Evolutionary conservation across 805 yeast genomes (phyloP).

Genomic region (Candida succiphila): DNA sequence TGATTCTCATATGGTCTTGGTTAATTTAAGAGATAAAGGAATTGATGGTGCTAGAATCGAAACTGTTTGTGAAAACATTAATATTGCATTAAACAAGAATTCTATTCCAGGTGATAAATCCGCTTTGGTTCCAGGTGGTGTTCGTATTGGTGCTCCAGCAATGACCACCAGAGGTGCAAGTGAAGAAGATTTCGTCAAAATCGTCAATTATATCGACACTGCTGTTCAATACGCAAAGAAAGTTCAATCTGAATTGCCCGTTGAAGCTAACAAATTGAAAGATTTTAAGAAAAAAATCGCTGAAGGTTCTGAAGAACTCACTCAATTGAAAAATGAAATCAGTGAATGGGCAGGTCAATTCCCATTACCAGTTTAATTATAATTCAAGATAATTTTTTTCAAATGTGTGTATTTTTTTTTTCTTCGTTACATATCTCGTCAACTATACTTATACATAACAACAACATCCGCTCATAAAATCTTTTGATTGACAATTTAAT

Average conservation of each 20-base stretch:
- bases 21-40: constrained; percentile 78
- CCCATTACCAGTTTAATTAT: constrained; percentile 50
- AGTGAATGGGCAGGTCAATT: constrained; percentile 84
- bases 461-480: neutral
- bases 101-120: constrained; percentile 97
- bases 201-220: constrained; percentile 71
- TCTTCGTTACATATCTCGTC: neutral
- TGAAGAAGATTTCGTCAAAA: constrained; percentile 72
- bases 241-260: constrained; percentile 73
- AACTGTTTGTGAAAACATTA: constrained; percentile 86
- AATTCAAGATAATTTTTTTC: constrained; percentile 2
- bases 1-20: constrained; percentile 93
- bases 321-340: constrained; percentile 65
- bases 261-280: constrained; percentile 89
- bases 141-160: constrained; percentile 97
- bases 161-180: constrained; percentile 97
- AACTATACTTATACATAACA: neutral
- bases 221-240: constrained; percentile 70
- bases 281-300: constrained; percentile 84
- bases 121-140: constrained; percentile 94
- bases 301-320: constrained; percentile 61
- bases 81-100: constrained; percentile 95
- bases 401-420: neutral
- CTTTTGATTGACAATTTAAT: neutral
- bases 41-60: constrained; percentile 97